These are phyloP conservation scores for Flaveria ramosissima DNA, from an alignment of 129 eudicot species.

Conservation along the genomic window DNA sequence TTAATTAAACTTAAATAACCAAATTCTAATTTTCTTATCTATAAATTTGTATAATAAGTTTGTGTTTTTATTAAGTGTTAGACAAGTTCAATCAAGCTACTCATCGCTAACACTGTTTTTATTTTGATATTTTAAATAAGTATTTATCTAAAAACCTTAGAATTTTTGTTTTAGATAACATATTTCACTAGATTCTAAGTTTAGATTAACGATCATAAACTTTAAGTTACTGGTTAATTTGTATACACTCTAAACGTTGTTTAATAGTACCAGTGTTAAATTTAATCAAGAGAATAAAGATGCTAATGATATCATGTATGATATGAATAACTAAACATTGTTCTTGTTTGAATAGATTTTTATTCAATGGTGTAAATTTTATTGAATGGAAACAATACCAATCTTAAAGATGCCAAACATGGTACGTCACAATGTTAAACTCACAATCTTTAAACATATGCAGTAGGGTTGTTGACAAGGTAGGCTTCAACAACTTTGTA, in stretches of 20 bases:
- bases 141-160: too few relatives aligned
- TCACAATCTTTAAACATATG: slow-evolving; percentile 29
- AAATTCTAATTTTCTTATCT: neutral
- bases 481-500: slow-evolving; percentile 51
- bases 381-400: slow-evolving; percentile 1
- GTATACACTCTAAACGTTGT: too few relatives aligned
- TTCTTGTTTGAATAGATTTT: neutral
- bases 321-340: neutral
- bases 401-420: slow-evolving; percentile 24
- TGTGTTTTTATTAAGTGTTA: neutral
- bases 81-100: slow-evolving; percentile 2
- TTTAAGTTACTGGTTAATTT: too few relatives aligned
- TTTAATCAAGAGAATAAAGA: too few relatives aligned
- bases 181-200: too few relatives aligned
- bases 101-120: too few relatives aligned
- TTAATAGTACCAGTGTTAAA: too few relatives aligned
- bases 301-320: too few relatives aligned
- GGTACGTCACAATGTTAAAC: slow-evolving; percentile 1
- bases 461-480: slow-evolving; percentile 43
- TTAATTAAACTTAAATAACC: neutral
- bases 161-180: too few relatives aligned
- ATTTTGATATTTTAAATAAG: too few relatives aligned
- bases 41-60: neutral
- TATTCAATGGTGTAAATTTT: slow-evolving; percentile 3
- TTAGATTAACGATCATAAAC: too few relatives aligned